These are phyloP conservation scores for Pseudozyma pruni DNA, from an alignment of 1,284 basidiomycete genomes.

Conservation along the genomic window DNA sequence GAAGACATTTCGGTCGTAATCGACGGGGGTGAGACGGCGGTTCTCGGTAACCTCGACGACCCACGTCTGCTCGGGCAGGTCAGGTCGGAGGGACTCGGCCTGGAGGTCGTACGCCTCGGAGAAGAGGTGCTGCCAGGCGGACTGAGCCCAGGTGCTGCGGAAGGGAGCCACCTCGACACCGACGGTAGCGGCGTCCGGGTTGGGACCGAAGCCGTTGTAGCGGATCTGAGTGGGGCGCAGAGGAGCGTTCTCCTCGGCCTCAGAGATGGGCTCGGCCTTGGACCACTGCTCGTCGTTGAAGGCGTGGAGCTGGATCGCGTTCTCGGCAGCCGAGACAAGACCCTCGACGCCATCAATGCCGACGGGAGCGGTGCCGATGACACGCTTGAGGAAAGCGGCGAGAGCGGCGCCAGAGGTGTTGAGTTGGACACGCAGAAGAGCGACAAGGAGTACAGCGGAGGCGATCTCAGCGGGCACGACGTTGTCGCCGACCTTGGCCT, in stretches of 20 bases:
- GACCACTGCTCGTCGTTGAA: slow-evolving; percentile 53
- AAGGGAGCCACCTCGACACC: slow-evolving; percentile 44
- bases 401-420: slow-evolving; percentile 46
- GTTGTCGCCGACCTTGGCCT: slow-evolving; percentile 55
- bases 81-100: slow-evolving; percentile 74
- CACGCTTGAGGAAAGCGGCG: slow-evolving; percentile 42
- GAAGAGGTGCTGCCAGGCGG: slow-evolving; percentile 67
- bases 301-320: slow-evolving; percentile 48
- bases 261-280: slow-evolving; percentile 53
- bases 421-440: slow-evolving; percentile 55
- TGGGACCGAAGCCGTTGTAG: slow-evolving; percentile 62
- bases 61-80: slow-evolving; percentile 88
- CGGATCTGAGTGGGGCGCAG: slow-evolving; percentile 55
- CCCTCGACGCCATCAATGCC: slow-evolving; percentile 57
- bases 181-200: slow-evolving; percentile 49
- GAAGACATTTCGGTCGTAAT: slow-evolving; percentile 98
- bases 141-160: slow-evolving; percentile 62
- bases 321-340: slow-evolving; percentile 53
- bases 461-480: slow-evolving; percentile 57
- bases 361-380: slow-evolving; percentile 60
- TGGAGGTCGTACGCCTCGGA: slow-evolving; percentile 65
- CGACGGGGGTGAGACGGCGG: slow-evolving; percentile 88
- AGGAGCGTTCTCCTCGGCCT: slow-evolving; percentile 53
- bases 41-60: slow-evolving; percentile 94
- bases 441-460: slow-evolving; percentile 55